phyloP scores from a whole-genome alignment of 495 filamentous ascomycete genomes.

The Trichoderma reesei region DNA sequence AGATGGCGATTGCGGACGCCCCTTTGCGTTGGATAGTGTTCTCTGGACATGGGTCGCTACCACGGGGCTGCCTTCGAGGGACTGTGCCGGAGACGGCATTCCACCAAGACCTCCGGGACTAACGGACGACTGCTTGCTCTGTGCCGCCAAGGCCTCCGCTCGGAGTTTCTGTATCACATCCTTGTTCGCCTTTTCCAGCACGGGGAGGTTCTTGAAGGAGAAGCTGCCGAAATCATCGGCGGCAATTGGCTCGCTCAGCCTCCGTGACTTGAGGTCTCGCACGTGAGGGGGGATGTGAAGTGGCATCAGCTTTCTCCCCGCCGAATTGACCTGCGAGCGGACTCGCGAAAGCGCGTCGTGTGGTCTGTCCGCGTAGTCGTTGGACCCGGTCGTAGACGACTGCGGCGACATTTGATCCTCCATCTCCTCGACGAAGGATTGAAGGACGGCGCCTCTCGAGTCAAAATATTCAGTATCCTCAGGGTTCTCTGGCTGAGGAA shows the following conservation, averaged over 20 bases:
- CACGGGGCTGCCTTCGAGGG: conserved; percentile 78
- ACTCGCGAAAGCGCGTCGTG: conserved; percentile 92
- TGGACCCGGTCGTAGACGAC: conserved; percentile 47
- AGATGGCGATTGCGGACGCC: conserved; percentile 76
- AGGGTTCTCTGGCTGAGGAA: conserved; percentile 86
- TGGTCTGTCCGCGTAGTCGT: conserved; percentile 71
- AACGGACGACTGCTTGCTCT: conserved; percentile 34
- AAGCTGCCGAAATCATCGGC: conserved; percentile 94
- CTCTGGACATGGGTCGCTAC: conserved; percentile 70
- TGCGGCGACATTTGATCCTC: conserved; percentile 79
- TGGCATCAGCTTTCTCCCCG: conserved; percentile 85
- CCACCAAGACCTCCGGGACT: conserved; percentile 31
- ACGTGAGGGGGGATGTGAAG: conserved; percentile 95
- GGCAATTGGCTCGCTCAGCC: conserved; percentile 81
- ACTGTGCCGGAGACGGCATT: conserved; percentile 42
- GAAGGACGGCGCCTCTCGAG: conserved; percentile 76
- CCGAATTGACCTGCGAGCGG: conserved; percentile 66
- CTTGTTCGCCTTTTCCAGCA: conserved; percentile 96
- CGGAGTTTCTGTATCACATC: conserved; percentile 94
- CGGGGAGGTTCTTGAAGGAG: conserved; percentile 92
- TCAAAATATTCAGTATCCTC: conserved; percentile 99
- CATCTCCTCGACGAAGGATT: conserved; percentile 83
- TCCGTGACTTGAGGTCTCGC: conserved; percentile 72
- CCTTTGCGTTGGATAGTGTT: conserved; percentile 68
- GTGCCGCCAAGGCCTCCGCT: conserved; percentile 70